Evolutionary conservation across 306 rosid species (phyloP).

Genomic region (Cucurbita moschata): DNA sequence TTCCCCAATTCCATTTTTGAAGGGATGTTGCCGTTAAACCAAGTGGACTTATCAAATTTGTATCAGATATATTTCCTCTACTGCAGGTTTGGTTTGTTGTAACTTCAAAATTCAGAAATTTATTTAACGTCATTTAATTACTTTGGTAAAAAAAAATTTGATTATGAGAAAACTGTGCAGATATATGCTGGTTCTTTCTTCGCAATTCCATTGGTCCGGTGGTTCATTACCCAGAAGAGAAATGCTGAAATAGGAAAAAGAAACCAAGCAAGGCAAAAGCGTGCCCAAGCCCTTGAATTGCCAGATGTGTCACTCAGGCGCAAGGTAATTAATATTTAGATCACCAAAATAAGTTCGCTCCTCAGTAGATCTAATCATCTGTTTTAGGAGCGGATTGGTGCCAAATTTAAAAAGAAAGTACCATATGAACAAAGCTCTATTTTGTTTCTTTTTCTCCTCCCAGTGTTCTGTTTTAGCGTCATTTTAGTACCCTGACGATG

Average conservation of each 20-base stretch:
- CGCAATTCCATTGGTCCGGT: conserved; percentile 88
- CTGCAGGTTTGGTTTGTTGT: conserved; percentile 39
- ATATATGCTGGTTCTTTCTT: conserved; percentile 96
- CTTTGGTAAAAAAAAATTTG: neutral
- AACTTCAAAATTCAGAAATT: conserved; percentile 1
- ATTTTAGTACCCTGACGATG: neutral
- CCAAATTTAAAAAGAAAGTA: neutral
- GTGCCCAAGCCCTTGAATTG: conserved; percentile 60
- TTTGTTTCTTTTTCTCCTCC: neutral
- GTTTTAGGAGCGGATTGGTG: neutral
- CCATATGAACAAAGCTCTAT: neutral
- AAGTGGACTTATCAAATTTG: conserved; percentile 69
- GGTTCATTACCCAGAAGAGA: conserved; percentile 45
- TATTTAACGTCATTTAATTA: neutral
- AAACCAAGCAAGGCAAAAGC: conserved; percentile 55
- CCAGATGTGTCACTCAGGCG: conserved; percentile 72
- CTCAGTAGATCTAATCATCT: neutral
- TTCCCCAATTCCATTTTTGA: conserved; percentile 14
- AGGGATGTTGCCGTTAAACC: conserved; percentile 61
- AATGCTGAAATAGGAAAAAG: conserved; percentile 75
- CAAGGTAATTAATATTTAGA: conserved; percentile 34
- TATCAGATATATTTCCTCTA: conserved; percentile 49
- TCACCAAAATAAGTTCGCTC: neutral
- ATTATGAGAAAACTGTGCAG: conserved; percentile 29
- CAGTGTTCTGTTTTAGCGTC: neutral